Evolutionary conservation across 768 basidiomycete genomes (phyloP).

Genomic region (Psilocybe sp.): DNA sequence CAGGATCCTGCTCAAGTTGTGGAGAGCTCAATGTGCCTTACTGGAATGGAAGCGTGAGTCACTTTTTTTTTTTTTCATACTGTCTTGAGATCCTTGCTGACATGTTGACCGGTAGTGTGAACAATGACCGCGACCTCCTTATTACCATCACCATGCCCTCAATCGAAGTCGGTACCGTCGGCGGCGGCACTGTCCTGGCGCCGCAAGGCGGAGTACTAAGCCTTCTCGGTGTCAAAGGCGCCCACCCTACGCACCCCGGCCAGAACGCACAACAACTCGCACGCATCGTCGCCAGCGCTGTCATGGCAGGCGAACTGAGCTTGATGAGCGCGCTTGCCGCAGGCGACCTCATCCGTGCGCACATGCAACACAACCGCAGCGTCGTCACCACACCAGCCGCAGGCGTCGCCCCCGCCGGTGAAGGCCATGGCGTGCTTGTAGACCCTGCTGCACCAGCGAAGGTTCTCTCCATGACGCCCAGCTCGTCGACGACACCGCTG

Average conservation of each 20-base stretch:
- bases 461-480: no score
- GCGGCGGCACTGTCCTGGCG: slow-evolving; percentile 89
- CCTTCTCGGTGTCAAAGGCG: slow-evolving; percentile 90
- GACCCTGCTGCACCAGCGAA: no score
- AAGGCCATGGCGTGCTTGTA: no score
- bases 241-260: slow-evolving; percentile 84
- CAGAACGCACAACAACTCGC: slow-evolving; percentile 89
- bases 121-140: slow-evolving; percentile 86
- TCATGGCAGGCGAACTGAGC: slow-evolving; percentile 97
- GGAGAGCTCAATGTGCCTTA: slow-evolving; percentile 98
- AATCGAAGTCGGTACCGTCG: slow-evolving; percentile 97
- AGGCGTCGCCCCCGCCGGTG: no score
- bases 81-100: slow-evolving; percentile 1
- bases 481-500: no score
- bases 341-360: slow-evolving; percentile 91
- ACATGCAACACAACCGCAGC: slow-evolving; percentile 85
- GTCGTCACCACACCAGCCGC: slow-evolving; percentile 67
- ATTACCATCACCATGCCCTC: slow-evolving; percentile 98
- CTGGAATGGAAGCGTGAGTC: slow-evolving; percentile 96
- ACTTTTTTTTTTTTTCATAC: slow-evolving; percentile 5
- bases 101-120: slow-evolving; percentile 50
- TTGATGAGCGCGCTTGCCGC: slow-evolving; percentile 91
- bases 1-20: slow-evolving; percentile 99
- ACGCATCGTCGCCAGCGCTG: slow-evolving; percentile 83
- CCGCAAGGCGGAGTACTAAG: slow-evolving; percentile 91